Evolutionary conservation across 2,329 filamentous ascomycete genomes (phyloP).

Genomic region (Neopestalotiopsis clavispora): DNA sequence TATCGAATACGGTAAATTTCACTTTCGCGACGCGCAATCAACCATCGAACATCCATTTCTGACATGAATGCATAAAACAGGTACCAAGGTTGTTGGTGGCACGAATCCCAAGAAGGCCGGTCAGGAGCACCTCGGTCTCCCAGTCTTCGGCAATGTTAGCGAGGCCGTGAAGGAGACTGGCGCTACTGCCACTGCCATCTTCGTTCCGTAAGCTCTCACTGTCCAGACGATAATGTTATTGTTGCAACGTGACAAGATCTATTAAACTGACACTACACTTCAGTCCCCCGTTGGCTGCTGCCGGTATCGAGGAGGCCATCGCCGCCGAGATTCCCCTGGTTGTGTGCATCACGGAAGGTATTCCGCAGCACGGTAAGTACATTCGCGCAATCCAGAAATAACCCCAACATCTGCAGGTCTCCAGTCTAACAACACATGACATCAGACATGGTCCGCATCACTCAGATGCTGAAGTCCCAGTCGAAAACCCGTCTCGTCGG

Average conservation of each 20-base stretch:
- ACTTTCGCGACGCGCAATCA: conserved; percentile 1
- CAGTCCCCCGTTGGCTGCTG: conserved; percentile 88
- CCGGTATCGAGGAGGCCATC: conserved; percentile 96
- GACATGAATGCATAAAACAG: conserved; percentile 49
- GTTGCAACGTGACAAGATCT: conserved; percentile 23
- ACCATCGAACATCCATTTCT: conserved; percentile 27
- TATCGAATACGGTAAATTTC: conserved; percentile 87
- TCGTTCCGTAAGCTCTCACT: conserved; percentile 79
- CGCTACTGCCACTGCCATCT: conserved; percentile 91
- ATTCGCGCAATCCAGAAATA: conserved; percentile 34
- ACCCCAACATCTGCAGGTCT: conserved; percentile 15
- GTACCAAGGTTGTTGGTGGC: conserved; percentile 96
- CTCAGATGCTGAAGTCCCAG: conserved; percentile 96
- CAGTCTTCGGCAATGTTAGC: conserved; percentile 88
- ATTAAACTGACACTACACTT: conserved; percentile 8
- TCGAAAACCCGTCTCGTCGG: conserved; percentile 95
- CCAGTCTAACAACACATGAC: conserved; percentile 10
- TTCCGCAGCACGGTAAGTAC: conserved; percentile 84
- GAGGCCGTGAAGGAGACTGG: conserved; percentile 91
- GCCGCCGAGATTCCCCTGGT: conserved; percentile 90
- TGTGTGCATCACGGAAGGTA: conserved; percentile 98
- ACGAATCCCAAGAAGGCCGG: conserved; percentile 99
- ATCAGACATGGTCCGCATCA: conserved; percentile 97
- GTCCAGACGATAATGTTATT: conserved; percentile 1
- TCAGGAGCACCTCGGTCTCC: conserved; percentile 83